Base-by-base conservation (phyloP, 1,139 yeast species). In the Candida sanyaensis region DNA sequence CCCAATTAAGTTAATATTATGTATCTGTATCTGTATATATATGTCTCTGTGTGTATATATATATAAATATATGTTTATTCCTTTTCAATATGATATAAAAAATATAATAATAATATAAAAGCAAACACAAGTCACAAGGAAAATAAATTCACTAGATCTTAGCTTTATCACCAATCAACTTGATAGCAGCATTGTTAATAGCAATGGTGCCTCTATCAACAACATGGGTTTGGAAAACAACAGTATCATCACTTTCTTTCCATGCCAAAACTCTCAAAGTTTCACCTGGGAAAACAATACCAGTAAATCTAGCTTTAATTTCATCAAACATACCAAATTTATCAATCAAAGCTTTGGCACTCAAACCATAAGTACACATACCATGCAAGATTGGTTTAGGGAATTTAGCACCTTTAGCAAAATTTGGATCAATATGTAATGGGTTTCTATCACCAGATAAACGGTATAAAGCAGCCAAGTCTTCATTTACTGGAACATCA, bases 241-340 rank as follows among this genome's bases (percentile, higher is more conserved):
- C 86, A 56, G 77, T 71, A 39, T 47, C 48, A 59, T 80, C 84
- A 50, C 77, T 75, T 52, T 83, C 77, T 68, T 85, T 88, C 99
- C 99, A 93, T 38, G 96, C 96, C 50, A 73, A 73, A 37, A 93
- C 83, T 62, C 78, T 80, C 66, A 93, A 78, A 30, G 90, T 86
- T 71, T 93, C 98, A 60, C 98, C 99, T n/a, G 98, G 98, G 82
- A 82, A 91, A 39, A 93, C 98, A 62, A 88, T 85, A 61, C 93
- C 93, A 31, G 96, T 81, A 66, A 93, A 93, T 65, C 98, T 84
- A 33, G 83, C 96, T 77, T 93, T 93, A 66, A 91, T 80, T 74
- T 91, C 97, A 63, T 80, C 80, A 69, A 87, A 88, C 42, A 80
- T 77, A 50, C 98, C 98, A 69, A 71, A 93, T 62, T 87, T 78